These are phyloP conservation scores for Haematococcus sp. DNA, from an alignment of 139 green algal species.

Conservation along the genomic window DNA sequence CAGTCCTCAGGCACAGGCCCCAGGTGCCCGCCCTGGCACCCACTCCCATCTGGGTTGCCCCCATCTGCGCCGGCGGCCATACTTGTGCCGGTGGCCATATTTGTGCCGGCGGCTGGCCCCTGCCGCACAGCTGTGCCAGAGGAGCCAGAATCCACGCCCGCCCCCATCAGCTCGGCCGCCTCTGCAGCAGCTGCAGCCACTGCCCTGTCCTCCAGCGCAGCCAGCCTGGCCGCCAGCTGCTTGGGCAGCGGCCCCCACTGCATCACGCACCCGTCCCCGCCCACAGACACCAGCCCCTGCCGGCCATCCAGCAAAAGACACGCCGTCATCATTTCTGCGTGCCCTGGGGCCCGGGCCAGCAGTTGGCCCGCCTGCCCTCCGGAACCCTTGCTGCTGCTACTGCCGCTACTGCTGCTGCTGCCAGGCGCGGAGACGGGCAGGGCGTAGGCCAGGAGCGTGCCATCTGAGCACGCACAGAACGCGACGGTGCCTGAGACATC, in stretches of 20 bases:
- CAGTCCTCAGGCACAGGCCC: no score
- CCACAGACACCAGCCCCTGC: constrained; percentile 28
- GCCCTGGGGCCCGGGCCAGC: not conserved
- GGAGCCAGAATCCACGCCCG: not conserved
- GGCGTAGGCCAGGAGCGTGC: constrained; percentile 37
- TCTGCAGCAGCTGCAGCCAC: not conserved
- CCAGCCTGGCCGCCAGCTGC: constrained; percentile 17
- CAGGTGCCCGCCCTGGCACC: no score
- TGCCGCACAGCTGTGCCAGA: no score
- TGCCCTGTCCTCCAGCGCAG: not conserved
- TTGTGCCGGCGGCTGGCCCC: no score
- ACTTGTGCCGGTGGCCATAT: no score
- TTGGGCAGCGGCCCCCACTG: constrained; percentile 44
- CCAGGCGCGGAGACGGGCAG: constrained; percentile 14
- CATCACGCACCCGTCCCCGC: constrained; percentile 51
- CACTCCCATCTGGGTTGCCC: no score
- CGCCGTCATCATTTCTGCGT: not conserved
- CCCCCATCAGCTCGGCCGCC: constrained; percentile 2
- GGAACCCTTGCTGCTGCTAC: not conserved
- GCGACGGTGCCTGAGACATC: constrained; percentile 37
- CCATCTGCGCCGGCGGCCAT: no score
- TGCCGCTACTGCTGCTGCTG: constrained; percentile 25
- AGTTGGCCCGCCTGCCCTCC: not conserved
- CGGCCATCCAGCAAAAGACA: constrained; percentile 18
- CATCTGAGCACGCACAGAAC: constrained; percentile 40